These are phyloP conservation scores for Cyberlindnera mississippiensis DNA, from an alignment of 805 yeast species.

Conservation along the genomic window DNA sequence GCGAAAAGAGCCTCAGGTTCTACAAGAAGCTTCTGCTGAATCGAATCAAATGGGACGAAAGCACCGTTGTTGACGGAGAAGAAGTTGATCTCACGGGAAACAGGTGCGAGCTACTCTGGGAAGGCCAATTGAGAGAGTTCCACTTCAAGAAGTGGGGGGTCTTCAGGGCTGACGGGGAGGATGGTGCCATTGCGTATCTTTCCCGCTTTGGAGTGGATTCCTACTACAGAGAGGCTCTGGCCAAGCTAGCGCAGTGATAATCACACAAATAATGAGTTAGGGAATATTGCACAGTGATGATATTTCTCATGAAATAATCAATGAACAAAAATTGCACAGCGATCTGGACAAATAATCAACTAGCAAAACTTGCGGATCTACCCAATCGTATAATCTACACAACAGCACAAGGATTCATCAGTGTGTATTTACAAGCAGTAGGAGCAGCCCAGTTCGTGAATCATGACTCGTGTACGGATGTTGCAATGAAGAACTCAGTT, in stretches of 20 bases:
- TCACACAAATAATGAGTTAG: no score
- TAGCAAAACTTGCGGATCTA: no score
- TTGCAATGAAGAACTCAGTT: background rate
- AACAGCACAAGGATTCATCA: background rate
- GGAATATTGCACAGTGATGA: no score
- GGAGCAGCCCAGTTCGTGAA: background rate
- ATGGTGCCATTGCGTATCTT: slow-evolving; percentile 43
- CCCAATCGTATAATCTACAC: no score
- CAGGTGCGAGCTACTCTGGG: slow-evolving; percentile 58
- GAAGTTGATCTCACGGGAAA: slow-evolving; percentile 40
- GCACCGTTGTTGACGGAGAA: slow-evolving; percentile 29
- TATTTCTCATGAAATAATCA: background rate
- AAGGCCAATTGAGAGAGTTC: slow-evolving; percentile 53
- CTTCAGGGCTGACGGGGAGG: slow-evolving; percentile 49
- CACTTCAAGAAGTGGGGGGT: slow-evolving; percentile 69
- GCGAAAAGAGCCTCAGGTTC: slow-evolving; percentile 53
- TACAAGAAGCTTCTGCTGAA: slow-evolving; percentile 57
- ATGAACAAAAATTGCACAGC: background rate
- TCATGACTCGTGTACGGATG: background rate
- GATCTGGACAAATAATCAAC: no score
- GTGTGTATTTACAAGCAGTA: slow-evolving; percentile 3
- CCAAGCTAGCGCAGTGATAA: background rate
- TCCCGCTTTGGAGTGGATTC: slow-evolving; percentile 50
- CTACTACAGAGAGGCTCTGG: slow-evolving; percentile 48
- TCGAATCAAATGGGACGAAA: slow-evolving; percentile 69